Base-by-base conservation (phyloP, 495 filamentous ascomycete genomes). In the Aspergillus biplanus region DNA sequence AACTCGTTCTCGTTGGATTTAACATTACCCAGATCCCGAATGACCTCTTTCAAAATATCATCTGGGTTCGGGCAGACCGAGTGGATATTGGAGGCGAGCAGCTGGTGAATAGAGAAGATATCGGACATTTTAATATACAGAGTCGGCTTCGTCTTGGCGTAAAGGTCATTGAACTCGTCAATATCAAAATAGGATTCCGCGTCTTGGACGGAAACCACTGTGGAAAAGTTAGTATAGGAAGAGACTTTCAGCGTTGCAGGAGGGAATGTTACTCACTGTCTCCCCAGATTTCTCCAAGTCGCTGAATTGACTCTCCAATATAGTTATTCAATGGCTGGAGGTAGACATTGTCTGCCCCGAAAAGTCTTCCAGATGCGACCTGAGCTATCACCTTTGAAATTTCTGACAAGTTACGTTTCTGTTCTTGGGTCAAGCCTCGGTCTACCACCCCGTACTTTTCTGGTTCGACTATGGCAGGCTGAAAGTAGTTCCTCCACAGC, bases 51-150 rank as follows among this genome's bases (percentile, higher is more conserved):
- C 57, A 99, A 83, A 62, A 92, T 86, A 71, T 98, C 95, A 64
- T 97, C 96, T 55, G 88, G 85, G 62, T 79, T 86, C 5, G 89
- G 89, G 69, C 90, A 94, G 55, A 97, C 85, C 63, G 78, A 75
- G 8, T 90, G 78, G 39, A 96, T 83, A 66, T 97, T 91, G 21
- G 87, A 83, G 33, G 91, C 87, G 49, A 98, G 84, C 39, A 98
- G 85, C 54, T 89, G 91, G 69, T 99, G 95, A 59, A 99, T 93
- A 21, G 96, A 90, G 74, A 98, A 98, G 62, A 99, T 92, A 73
- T 99, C 95, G 15, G 90, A 85, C 88, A 98, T 92, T 76, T 99
- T 99, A 76, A 99, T 96, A 79, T 97, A 99, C 18, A 99, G 81
- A 4, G 94, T 98, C 4, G 95, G 95, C 70, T 97, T 96, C 56